Base-by-base conservation (phyloP, 257 asterid genomes). In the Fraxinus cuspidata region DNA sequence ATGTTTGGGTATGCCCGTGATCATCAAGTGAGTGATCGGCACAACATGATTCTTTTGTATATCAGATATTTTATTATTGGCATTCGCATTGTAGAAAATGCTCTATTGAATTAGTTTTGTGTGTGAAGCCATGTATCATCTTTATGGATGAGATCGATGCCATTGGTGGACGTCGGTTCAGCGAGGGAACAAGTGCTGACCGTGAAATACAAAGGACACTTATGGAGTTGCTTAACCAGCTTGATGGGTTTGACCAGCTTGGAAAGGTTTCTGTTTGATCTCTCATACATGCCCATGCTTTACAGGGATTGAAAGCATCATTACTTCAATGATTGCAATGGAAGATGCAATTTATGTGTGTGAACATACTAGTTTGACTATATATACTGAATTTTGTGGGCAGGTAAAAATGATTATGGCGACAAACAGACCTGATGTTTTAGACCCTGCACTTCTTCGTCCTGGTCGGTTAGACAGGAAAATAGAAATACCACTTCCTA, bases 361-460 rank as follows among this genome's bases (percentile, higher is more conserved):
- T 58, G 28, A 8, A 27, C n/a, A 13, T 37, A 16, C 67, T 70
- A 12, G 23, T 44, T 75, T 73, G 27, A 53, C 53, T 70, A 40
- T 76, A 78, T 42, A 38, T 16, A 77, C 37, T 60, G 71, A 64
- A 80, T 80, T 78, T 44, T 19, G 28, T 70, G 0, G 85, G 74
- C 90, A 94, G 98, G 98, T 92, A 31, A 94, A 94, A 86, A 92
- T 94, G 97, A 94, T 94, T 56, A 92, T 94, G 98, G 98, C 98
- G 10, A 92, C 98, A 73, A 92, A 94, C 74, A 86, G 98, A 77
- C 97, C 97, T 0, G 97, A 94, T 85, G 98, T 94, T 64, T 88
- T 94, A 82, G 98, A 94, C 79, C 97, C 98, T 56, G 98, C 98
- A 35, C 97, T 94, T 85, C 97, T 94, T 83, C 95, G 97, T 49